Base-by-base conservation (phyloP, 139 green algal species). In the Zygnema cylindricum region DNA sequence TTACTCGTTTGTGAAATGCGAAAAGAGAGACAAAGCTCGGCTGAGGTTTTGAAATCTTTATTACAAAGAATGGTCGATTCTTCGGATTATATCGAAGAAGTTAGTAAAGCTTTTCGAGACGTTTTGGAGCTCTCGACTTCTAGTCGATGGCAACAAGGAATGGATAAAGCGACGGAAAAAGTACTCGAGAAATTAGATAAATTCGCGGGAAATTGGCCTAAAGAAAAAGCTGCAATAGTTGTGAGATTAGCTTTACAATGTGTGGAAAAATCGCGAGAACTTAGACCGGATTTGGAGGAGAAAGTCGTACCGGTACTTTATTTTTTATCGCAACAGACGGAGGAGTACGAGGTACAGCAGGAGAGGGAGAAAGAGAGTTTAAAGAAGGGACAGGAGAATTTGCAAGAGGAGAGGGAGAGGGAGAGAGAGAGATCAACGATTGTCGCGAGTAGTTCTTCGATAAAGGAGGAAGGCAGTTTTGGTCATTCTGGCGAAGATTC, bases 131-230 rank as follows among this genome's bases (percentile, higher is more conserved):
- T 11, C 7, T 79, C 71, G 36, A 79, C 35, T 11, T 7, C 7
- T 11, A 79, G 71, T 43, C 71, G 71, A 25, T 63, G 49, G 49
- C 49, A 16, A 25, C 49, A 63, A 16, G 38, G 38, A 7, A 25
- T 79, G 35, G 71, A 79, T 43, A 41, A 79, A 16, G 71, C 71
- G 11, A 11, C 71, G 43, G 71, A 41, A 25, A 3, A 54, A 25
- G 11, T 79, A 3, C 35, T 79, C 11, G 11, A 11, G 7, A 79
- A 42, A 16, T 43, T 79, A 16, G 71, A 79, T 11, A 3, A 7
- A 25, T 79, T 16, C 3, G 71, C 71, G 11, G 71, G 71, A 11
- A 79, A 42, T 43, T 79, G 71, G 71, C 71, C 71, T 11, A 79
- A 54, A 16, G 36, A 79, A 25, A 41, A 54, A 42, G 71, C 71